Evolutionary conservation across 2,329 filamentous ascomycete species (phyloP), one percentile per base, ranked within the genome.

Genomic region (Nigrograna mackinnonii): DNA sequence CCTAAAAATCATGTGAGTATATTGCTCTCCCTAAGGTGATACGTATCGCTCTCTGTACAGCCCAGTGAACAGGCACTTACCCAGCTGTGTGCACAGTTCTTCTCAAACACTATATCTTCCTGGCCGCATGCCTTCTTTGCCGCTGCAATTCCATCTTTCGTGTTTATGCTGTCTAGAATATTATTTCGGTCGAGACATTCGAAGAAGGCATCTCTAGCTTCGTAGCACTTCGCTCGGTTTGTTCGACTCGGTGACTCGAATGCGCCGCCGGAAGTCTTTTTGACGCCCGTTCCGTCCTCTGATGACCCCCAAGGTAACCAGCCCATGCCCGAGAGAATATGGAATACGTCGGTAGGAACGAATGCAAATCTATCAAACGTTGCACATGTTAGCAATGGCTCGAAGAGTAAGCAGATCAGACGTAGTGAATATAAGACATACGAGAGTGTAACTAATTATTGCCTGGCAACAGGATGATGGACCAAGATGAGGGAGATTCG

Each of bases 11-110:
- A 11, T n/a, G 13, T 40, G 33, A 41, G 39, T 40, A 55, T 18
- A 22, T 21, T 9, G 13, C 34, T 21, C 6, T 16, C 11, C 12
- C 34, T 19, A 7, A 9, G 11, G 31, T 33, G 9, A 9, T 7
- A 11, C 31, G 31, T 9, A 7, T 33, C 18, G 11, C 9, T 18
- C 34, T 6, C 9, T 32, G 12, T 5, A 30, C 9, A 7, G 6
- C 16, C 14, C 6, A 21, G 16, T 33, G 9, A 17, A 17, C 11
- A 36, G 11, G 33, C 7, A 79, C 86, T 57, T 71, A 95, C 94
- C 94, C 94, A 99, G 65, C 91, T 91, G 45, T 78, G 80, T 14
- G 91, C 90, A 69, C 94, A 99, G 65, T 92, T 88, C 57, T 79
- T 79, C 72, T 95, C 90, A 61, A 97, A 95, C 44, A 77, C 79